These are phyloP conservation scores for Cyberlindnera maritima DNA, from an alignment of 805 yeast species.

Conservation along the genomic window DNA sequence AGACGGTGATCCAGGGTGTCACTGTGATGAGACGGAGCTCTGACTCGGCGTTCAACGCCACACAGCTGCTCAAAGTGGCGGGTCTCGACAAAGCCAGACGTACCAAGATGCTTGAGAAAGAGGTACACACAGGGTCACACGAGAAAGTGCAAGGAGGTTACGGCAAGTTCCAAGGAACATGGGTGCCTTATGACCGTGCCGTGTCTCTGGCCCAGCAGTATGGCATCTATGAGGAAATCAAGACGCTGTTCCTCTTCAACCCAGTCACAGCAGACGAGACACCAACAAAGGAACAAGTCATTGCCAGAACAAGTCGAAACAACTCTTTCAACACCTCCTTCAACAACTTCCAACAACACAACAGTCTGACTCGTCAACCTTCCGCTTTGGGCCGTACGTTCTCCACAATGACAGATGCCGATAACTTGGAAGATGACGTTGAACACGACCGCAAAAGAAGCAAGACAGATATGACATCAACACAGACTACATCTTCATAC, in stretches of 20 bases:
- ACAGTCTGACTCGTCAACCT: conserved; percentile 23
- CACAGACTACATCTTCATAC: neutral
- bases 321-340: neutral
- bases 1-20: conserved; percentile 62
- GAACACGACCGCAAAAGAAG: conserved; percentile 10
- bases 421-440: conserved; percentile 21
- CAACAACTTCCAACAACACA: conserved; percentile 15
- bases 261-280: conserved; percentile 35
- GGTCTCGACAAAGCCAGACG: conserved; percentile 75
- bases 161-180: conserved; percentile 83
- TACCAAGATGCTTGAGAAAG: conserved; percentile 70
- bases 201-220: conserved; percentile 51
- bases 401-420: conserved; percentile 34
- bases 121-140: conserved; percentile 64
- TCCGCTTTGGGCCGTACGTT: conserved; percentile 24
- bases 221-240: conserved; percentile 60
- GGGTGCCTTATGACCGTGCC: conserved; percentile 77
- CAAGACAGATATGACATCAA: neutral
- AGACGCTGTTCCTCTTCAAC: conserved; percentile 58
- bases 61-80: conserved; percentile 76
- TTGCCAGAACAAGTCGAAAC: conserved; percentile 27
- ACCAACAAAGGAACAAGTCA: conserved; percentile 48
- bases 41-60: conserved; percentile 82
- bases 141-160: conserved; percentile 84
- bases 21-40: conserved; percentile 75